Conservation (phyloP, 768 basidiomycete species). For the Amanita brunnescens region DNA sequence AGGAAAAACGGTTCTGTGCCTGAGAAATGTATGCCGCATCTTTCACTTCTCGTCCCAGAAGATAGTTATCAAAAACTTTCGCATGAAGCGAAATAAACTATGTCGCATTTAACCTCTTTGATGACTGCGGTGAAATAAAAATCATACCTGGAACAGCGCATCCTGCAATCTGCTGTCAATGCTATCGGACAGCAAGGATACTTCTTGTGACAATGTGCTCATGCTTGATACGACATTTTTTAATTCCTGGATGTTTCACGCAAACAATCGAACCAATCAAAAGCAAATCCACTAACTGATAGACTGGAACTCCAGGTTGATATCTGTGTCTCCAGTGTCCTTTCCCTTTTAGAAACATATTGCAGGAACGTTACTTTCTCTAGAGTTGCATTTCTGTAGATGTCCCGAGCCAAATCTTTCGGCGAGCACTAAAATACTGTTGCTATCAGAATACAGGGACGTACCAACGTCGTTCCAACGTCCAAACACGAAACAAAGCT, state of each 20-base stretch:
- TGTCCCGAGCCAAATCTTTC: slow-evolving; percentile 52
- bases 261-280: slow-evolving; percentile 4
- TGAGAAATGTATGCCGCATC: not conserved
- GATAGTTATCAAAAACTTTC: not conserved
- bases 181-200: slow-evolving; percentile 10
- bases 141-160: slow-evolving; percentile 7
- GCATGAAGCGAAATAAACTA: not conserved
- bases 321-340: slow-evolving; percentile 18
- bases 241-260: slow-evolving; percentile 19
- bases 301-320: slow-evolving; percentile 22
- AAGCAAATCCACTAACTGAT: slow-evolving; percentile 13
- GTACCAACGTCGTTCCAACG: slow-evolving; percentile 70
- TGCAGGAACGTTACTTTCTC: slow-evolving; percentile 47
- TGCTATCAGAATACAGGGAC: slow-evolving; percentile 1
- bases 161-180: slow-evolving; percentile 7
- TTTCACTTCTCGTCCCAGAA: not conserved
- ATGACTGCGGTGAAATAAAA: not conserved
- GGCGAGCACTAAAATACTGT: slow-evolving; percentile 3
- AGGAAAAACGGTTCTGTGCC: not conserved
- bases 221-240: slow-evolving; percentile 14
- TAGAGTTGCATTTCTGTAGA: slow-evolving; percentile 57
- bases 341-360: slow-evolving; percentile 37
- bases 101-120: not conserved
- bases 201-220: slow-evolving; percentile 5
- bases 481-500: slow-evolving; percentile 68